Evolutionary conservation across 2,329 filamentous ascomycete genomes (phyloP), one percentile per base, ranked within the genome.

Genomic region (Didymella keratinophila): DNA sequence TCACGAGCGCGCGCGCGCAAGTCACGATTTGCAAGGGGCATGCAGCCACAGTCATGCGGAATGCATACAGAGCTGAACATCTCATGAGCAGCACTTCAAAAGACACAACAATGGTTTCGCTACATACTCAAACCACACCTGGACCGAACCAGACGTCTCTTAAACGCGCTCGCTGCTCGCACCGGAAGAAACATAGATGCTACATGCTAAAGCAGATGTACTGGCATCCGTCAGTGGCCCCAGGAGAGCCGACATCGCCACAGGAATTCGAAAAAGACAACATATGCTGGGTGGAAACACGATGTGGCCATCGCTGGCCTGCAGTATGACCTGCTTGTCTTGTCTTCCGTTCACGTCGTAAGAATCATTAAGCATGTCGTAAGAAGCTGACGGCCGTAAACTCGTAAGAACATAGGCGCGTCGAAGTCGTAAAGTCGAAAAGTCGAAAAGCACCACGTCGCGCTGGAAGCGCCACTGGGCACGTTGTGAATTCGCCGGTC

Each of bases 271-370:
- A 62, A 61, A 63, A 58, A 53, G 60, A 58, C 45, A 66, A 43
- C 57, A 65, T 61, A 58, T 53, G 60, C 63, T 62, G 46, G 45
- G 71, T 71, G 70, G 69, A 78, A 78, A 75, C 75, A 77, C 67
- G 76, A 78, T 67, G 62, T 75, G 75, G 78, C 78, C 79, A 78
- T 82, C 74, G 80, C 79, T 80, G 78, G 79, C 79, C 74, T 71
- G 73, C 74, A 77, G 73, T 71, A 69, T 64, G 69, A 74, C 68
- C 76, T 77, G 74, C 76, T 77, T 78, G 79, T 80, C 76, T 81
- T 76, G 76, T 79, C 80, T 82, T 80, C 78, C 79, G 70, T 54
- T 81, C 75, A 77, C 73, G 76, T 83, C 81, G 77, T 84, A 76
- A 80, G 79, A 77, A 75, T 84, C 80, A 78, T 83, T 79, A 82